These are phyloP conservation scores for Circinella umbellata DNA, from an alignment of 371 early-diverging fungal genomes.

Conservation along the genomic window DNA sequence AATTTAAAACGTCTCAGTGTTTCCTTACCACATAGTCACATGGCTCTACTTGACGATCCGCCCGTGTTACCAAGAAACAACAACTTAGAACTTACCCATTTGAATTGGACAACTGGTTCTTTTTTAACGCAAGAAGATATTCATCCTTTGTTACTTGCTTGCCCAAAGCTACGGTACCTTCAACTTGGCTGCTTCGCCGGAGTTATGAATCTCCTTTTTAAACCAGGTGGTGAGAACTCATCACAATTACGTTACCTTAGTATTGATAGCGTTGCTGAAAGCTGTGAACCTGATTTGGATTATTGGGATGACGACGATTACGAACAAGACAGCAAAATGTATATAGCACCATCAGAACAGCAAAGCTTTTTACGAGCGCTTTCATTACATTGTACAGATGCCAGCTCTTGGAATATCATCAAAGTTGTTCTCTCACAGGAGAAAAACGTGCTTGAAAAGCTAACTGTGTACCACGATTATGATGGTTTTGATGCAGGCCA, in stretches of 20 bases:
- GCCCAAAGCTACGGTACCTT: background rate
- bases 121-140: background rate
- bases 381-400: background rate
- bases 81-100: slow-evolving; percentile 1
- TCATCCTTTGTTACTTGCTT: background rate
- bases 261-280: background rate
- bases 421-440: background rate
- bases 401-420: background rate
- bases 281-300: background rate
- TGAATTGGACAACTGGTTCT: slow-evolving; percentile 1
- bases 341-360: background rate
- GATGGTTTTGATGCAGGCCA: background rate
- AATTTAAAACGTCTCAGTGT: background rate
- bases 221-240: background rate
- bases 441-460: background rate
- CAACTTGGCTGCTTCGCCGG: background rate
- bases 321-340: background rate
- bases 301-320: slow-evolving; percentile 2
- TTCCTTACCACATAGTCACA: background rate
- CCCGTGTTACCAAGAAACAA: background rate
- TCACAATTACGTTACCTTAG: background rate
- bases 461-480: slow-evolving; percentile 7
- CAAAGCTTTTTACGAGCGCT: background rate
- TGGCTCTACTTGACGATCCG: background rate
- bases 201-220: background rate